A percentile compares a stretch with the other conserved stretches of the same genome.
Evolutionary conservation across 148 eudicot species (phyloP).

Genomic region (Cornus controversa): DNA sequence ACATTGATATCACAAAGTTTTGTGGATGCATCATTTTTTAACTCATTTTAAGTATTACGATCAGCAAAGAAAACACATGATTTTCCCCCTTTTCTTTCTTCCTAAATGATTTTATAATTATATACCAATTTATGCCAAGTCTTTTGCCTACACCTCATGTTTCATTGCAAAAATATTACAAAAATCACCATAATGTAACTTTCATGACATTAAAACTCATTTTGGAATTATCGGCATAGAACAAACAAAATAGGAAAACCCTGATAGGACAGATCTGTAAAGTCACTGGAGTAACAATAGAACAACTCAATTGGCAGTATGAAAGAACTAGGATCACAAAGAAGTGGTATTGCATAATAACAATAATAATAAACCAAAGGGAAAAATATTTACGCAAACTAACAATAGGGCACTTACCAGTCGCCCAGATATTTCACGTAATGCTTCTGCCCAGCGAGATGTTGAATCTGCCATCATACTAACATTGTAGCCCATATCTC

Average conservation of each 20-base stretch:
- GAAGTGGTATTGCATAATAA: neutral
- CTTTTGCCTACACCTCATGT: neutral
- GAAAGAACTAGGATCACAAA: neutral
- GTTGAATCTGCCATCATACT: conserved; percentile 99
- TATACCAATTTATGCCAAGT: neutral
- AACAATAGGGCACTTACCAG: conserved; percentile 48
- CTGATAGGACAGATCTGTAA: neutral
- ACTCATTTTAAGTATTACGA: neutral
- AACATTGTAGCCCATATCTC: conserved; percentile 99
- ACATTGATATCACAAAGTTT: neutral
- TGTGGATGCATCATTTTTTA: neutral
- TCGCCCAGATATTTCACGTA: conserved; percentile 99
- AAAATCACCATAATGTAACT: neutral
- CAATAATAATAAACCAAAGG: neutral
- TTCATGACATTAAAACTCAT: neutral
- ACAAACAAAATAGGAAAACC: neutral
- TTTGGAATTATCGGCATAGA: neutral
- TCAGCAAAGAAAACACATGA: neutral
- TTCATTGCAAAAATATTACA: neutral
- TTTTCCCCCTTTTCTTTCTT: neutral
- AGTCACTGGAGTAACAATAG: neutral
- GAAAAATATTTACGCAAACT: neutral
- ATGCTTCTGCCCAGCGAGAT: conserved; percentile 99
- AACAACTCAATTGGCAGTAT: neutral
- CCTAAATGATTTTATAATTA: neutral